phyloP scores from a whole-genome alignment of 768 basidiomycete genomes.

The Tephrocybe rancida region DNA sequence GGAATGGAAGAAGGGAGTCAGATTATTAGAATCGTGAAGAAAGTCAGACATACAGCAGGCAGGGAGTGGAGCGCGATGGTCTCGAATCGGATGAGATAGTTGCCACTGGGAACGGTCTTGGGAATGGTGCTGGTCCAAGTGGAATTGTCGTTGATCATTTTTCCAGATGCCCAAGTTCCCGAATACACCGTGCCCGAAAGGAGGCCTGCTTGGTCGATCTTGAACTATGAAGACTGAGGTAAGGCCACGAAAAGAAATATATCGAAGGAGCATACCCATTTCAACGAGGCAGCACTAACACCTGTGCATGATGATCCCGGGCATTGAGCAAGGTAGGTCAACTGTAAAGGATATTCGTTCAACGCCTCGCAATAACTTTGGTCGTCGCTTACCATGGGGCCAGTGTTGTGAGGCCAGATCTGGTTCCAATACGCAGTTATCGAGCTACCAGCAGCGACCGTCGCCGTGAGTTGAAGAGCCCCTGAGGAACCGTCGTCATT shows the following conservation, averaged over 20 bases:
- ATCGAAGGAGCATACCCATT: constrained; percentile 42
- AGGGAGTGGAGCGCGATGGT: constrained; percentile 51
- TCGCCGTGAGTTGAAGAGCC: constrained; percentile 43
- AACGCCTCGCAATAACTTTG: neutral
- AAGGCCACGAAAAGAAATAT: neutral
- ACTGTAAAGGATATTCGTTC: constrained; percentile 22
- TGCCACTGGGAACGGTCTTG: constrained; percentile 41
- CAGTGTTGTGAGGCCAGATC: constrained; percentile 45
- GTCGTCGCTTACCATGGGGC: constrained; percentile 38
- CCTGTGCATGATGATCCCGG: constrained; percentile 43
- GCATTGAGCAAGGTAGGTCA: constrained; percentile 49
- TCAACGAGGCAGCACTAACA: constrained; percentile 35
- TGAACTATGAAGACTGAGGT: constrained; percentile 32
- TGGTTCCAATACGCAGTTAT: constrained; percentile 50
- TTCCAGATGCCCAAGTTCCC: constrained; percentile 44
- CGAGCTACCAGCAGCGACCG: constrained; percentile 41
- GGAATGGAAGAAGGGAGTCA: neutral
- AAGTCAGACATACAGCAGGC: constrained; percentile 44
- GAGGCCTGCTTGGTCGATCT: constrained; percentile 48
- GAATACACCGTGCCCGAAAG: constrained; percentile 41
- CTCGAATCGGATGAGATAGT: constrained; percentile 51
- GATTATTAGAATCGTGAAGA: neutral
- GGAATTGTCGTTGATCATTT: constrained; percentile 47
- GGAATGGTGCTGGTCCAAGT: constrained; percentile 51
- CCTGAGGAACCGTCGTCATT: constrained; percentile 45